Base-by-base conservation (phyloP, 345 rosid genomes). In the Moringa oleifera region DNA sequence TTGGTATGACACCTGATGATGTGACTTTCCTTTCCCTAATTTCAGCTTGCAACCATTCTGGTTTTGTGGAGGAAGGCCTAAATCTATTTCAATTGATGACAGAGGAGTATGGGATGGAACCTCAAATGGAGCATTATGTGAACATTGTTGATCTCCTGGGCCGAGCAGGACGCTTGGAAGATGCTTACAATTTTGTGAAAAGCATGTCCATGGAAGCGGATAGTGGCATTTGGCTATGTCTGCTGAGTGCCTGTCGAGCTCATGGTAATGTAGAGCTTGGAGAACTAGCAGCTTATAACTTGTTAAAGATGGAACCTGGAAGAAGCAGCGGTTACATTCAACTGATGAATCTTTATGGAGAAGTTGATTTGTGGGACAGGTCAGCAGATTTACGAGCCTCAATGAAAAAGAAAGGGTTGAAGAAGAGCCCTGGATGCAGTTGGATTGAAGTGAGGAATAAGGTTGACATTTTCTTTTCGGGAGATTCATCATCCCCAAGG, bases 41-140 rank as follows among this genome's bases (percentile, higher is more conserved):
- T 50, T 82, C 95, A 59, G 80, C 92, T 59, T 90, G 95, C 77
- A 90, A 81, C 65, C 97, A 87, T 81, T 81, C 89, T 15, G 95
- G 97, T 70, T 61, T 82, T 28, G 79, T 83, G 7, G 59, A 82
- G 61, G 83, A 81, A 69, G 95, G 97, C 61, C 79, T 71, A 67
- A 64, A 64, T 28, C 41, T 87, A 15, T 83, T 90, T 20, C 58
- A 72, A 58, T 68, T 63, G 60, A 90, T 87, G 97, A 80, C 55
- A 69, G 55, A 10, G 51, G 80, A 80, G 20, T 72, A 81, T 52
- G 75, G 71, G 45, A 66, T 84, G 25, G 80, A 82, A 64, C 89
- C 88, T 8, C 75, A 68, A 51, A 66, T 73, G 74, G 92, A 87
- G 68, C 95, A 90, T 63, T 83, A 85, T 61, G 86, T 80, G 31